A percentile compares a stretch with the other conserved stretches of the same genome.
These are phyloP conservation scores for Neonectria magnoliae DNA, from an alignment of 2,329 filamentous ascomycete species.

Conservation along the genomic window DNA sequence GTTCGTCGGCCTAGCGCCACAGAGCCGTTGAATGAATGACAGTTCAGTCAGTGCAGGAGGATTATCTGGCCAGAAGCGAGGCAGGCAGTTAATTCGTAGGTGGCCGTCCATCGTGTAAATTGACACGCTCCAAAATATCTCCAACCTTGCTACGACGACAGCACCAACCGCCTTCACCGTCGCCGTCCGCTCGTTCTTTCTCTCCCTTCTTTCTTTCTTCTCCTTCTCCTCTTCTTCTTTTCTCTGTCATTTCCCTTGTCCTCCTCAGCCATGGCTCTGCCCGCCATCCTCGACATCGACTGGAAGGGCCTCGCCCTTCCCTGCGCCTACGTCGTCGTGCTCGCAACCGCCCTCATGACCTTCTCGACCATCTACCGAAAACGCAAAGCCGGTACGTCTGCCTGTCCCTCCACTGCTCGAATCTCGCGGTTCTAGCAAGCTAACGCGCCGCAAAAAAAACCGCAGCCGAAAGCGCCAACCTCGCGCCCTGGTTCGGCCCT, in stretches of 20 bases:
- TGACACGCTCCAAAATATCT: conserved; percentile 11
- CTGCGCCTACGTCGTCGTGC: conserved; percentile 87
- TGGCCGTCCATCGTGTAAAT: conserved; percentile 23
- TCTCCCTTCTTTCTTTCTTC: not conserved
- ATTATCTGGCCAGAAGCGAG: conserved; percentile 38
- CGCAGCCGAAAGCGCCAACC: conserved; percentile 79
- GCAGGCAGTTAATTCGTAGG: not conserved
- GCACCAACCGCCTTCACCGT: not conserved
- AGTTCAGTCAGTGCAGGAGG: conserved; percentile 6
- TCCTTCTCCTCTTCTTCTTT: conserved; percentile 27
- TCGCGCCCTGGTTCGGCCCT: conserved; percentile 93
- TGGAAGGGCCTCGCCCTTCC: conserved; percentile 89
- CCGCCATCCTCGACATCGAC: conserved; percentile 68
- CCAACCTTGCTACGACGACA: conserved; percentile 8
- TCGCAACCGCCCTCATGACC: conserved; percentile 87
- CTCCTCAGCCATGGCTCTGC: conserved; percentile 14
- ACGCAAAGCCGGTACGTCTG: conserved; percentile 78
- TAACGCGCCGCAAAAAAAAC: not conserved
- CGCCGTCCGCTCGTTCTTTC: not conserved
- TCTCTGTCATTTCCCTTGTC: conserved; percentile 42
- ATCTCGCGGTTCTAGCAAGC: not conserved
- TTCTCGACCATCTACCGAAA: conserved; percentile 95
- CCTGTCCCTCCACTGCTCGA: not conserved
- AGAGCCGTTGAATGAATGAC: conserved; percentile 14
- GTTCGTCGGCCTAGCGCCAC: conserved; percentile 20